Percentiles rank a stretch among this genome's conserved stretches.
Conservation (phyloP, 1,284 basidiomycete genomes). For the Trametes versicolor region DNA sequence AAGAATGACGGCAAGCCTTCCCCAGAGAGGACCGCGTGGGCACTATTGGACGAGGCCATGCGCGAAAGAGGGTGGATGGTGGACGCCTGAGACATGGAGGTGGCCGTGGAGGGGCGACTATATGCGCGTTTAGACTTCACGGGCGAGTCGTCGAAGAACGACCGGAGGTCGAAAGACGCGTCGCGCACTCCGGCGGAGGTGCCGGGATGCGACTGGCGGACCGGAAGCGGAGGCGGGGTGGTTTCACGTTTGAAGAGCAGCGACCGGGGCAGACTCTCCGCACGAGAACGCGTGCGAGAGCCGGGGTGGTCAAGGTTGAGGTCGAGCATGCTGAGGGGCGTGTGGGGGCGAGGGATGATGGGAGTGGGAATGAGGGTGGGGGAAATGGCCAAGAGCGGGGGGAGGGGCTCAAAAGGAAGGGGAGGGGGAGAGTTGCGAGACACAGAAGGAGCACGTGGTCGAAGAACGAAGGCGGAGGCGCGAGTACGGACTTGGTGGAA, state of each 20-base stretch:
- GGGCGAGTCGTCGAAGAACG: constrained; percentile 35
- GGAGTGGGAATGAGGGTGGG: constrained; percentile 31
- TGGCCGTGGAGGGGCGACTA: constrained; percentile 31
- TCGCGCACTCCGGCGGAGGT: constrained; percentile 18
- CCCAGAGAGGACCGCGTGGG: constrained; percentile 10
- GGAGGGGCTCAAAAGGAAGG: constrained; percentile 28
- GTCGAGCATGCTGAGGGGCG: constrained; percentile 35
- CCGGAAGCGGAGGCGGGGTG: constrained; percentile 26
- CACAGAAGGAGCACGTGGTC: constrained; percentile 33
- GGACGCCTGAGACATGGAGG: constrained; percentile 11
- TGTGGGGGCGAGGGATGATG: constrained; percentile 31
- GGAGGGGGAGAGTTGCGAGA: constrained; percentile 25
- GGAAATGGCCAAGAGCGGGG: constrained; percentile 34
- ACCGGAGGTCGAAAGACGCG: constrained; percentile 25
- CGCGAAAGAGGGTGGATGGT: constrained; percentile 24
- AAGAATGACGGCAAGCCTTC: constrained; percentile 34
- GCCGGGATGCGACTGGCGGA: constrained; percentile 11
- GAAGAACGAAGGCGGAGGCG: constrained; percentile 41
- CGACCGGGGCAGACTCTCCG: constrained; percentile 31
- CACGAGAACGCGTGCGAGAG: constrained; percentile 34
- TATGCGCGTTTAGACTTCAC: constrained; percentile 26
- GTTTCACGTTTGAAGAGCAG: constrained; percentile 29
- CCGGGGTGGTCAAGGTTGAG: constrained; percentile 28
- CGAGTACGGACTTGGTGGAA: constrained; percentile 41
- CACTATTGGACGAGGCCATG: constrained; percentile 19